A percentile compares a stretch with the other conserved stretches of the same genome.
These are phyloP conservation scores for Cairneyella variabilis DNA, from an alignment of 495 filamentous ascomycete species.

Conservation along the genomic window DNA sequence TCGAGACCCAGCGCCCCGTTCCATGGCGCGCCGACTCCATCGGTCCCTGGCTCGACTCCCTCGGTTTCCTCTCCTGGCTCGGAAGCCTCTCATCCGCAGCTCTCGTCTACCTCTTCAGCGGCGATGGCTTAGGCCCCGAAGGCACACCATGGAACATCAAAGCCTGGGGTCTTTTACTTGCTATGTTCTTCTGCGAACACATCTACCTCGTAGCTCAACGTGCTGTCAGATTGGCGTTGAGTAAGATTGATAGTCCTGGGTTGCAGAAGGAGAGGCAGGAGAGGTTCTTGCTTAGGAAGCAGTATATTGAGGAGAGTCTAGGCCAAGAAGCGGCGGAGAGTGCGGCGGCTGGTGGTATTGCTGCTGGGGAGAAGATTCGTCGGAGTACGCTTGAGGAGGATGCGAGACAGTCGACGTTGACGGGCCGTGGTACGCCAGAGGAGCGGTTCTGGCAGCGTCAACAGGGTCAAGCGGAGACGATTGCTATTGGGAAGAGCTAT, in stretches of 20 bases:
- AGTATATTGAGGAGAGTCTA: conserved; percentile 46
- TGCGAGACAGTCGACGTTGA: conserved; percentile 51
- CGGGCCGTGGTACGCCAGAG: conserved; percentile 48
- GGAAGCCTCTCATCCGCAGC: conserved; percentile 83
- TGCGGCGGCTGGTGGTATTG: conserved; percentile 29
- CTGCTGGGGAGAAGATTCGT: conserved; percentile 44
- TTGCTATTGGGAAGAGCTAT: conserved; percentile 44
- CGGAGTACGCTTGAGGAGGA: conserved; percentile 57
- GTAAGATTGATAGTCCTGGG: conserved; percentile 81
- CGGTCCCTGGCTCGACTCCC: conserved; percentile 85
- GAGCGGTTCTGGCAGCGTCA: conserved; percentile 69
- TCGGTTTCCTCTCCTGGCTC: conserved; percentile 88
- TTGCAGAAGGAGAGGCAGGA: conserved; percentile 76
- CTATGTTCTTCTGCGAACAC: conserved; percentile 85
- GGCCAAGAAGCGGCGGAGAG: conserved; percentile 41
- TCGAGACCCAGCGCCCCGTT: conserved; percentile 82
- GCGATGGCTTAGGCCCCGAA: conserved; percentile 37
- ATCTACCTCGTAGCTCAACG: conserved; percentile 72
- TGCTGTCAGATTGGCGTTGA: conserved; percentile 62
- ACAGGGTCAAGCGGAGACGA: conserved; percentile 56
- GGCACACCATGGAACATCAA: conserved; percentile 63
- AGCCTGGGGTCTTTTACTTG: conserved; percentile 77
- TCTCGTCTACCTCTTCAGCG: conserved; percentile 82
- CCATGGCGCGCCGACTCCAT: conserved; percentile 89
- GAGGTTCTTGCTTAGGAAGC: conserved; percentile 67